Conservation (phyloP, 495 filamentous ascomycete genomes). For the Aspergillus olivimuriae region DNA sequence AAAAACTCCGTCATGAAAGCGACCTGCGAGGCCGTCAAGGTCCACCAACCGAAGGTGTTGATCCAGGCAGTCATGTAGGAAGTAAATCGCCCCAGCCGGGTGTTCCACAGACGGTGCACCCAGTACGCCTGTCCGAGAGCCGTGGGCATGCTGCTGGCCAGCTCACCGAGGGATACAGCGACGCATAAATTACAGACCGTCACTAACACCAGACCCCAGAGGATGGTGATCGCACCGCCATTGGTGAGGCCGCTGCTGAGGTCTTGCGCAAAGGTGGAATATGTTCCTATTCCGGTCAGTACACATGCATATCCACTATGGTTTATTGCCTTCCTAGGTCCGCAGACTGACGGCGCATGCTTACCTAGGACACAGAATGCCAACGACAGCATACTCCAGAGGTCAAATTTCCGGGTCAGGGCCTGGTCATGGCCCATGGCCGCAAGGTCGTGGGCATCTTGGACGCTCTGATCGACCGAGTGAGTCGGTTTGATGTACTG, state of each 20-base stretch:
- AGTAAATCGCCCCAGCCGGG: constrained; percentile 27
- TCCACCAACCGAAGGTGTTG: constrained; percentile 46
- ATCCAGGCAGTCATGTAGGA: constrained; percentile 46
- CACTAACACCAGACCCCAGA: constrained; percentile 41
- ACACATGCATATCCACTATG: no score
- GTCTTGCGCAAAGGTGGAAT: constrained; percentile 41
- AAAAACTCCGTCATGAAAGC: constrained; percentile 44
- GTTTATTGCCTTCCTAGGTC: no score
- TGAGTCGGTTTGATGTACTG: constrained; percentile 24
- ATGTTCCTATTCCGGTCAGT: no score
- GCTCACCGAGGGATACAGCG: constrained; percentile 38
- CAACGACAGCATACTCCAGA: constrained; percentile 41
- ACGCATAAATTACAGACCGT: constrained; percentile 40
- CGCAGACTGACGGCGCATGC: background rate
- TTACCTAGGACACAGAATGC: constrained; percentile 37
- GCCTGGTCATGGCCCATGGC: constrained; percentile 44
- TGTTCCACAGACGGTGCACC: constrained; percentile 35
- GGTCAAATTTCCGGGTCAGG: constrained; percentile 40
- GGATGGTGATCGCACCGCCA: constrained; percentile 38
- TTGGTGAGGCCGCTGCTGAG: constrained; percentile 37
- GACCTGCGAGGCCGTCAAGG: constrained; percentile 37
- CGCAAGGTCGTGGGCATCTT: constrained; percentile 45
- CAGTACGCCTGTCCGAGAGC: constrained; percentile 41
- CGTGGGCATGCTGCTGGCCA: constrained; percentile 42
- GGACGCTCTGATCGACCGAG: constrained; percentile 26